phyloP scores from a whole-genome alignment of 306 rosid genomes.

The Ammopiptanthus mongolicus region DNA sequence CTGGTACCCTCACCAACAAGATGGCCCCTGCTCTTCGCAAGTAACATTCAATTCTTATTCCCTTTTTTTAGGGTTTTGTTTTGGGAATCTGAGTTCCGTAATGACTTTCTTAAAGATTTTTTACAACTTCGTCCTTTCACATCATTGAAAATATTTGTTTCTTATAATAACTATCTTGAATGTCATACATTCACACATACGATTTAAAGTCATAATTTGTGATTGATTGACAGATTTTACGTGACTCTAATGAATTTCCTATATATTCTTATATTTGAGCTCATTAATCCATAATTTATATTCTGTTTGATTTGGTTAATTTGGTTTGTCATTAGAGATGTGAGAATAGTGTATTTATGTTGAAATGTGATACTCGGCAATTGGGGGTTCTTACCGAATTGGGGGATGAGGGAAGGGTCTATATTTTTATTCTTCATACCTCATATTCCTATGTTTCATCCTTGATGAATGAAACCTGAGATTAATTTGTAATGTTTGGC shows the following conservation, averaged over 20 bases:
- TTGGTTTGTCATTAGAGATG: not conserved
- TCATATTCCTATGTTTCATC: not conserved
- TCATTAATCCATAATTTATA: not conserved
- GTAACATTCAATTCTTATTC: conserved; percentile 22
- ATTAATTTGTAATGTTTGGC: not conserved
- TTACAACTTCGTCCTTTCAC: too few species aligned
- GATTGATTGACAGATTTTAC: too few species aligned
- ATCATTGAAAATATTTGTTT: too few species aligned
- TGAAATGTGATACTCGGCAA: not conserved
- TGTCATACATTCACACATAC: too few species aligned
- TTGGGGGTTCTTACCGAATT: not conserved
- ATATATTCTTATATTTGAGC: too few species aligned
- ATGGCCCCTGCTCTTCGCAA: conserved; percentile 99
- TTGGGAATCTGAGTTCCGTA: not conserved
- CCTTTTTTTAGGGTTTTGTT: not conserved
- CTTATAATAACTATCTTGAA: too few species aligned
- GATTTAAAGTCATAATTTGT: too few species aligned
- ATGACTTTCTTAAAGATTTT: too few species aligned
- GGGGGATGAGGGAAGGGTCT: not conserved
- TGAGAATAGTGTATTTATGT: not conserved
- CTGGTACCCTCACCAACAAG: conserved; percentile 98
- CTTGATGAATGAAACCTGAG: not conserved
- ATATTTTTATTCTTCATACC: not conserved
- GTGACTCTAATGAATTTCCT: too few species aligned
- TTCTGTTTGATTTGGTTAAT: not conserved